Evolutionary conservation across 2,329 filamentous ascomycete genomes (phyloP), one percentile per base, ranked within the genome.

Genomic region (Cadophora luteo-olivacea): DNA sequence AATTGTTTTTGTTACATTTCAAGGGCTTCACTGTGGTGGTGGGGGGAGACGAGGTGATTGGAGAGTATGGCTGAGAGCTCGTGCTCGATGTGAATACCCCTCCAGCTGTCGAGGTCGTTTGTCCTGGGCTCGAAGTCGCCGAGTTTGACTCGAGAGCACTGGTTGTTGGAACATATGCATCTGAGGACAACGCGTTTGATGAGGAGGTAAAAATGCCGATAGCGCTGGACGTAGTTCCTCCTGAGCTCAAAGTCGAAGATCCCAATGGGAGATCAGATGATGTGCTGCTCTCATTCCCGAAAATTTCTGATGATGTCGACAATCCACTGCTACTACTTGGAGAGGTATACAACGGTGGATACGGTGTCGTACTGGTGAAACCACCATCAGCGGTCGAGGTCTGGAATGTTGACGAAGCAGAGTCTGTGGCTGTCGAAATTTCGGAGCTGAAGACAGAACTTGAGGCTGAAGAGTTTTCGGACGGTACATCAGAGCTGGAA

Each of bases 1-100:
- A 76, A 48, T 75, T 76, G 51, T 76, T 68, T 11, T 70, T 72
- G 48, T 74, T 65, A 25, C 75, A 75, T 19, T 72, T 66, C 11
- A 62, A 48, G 8, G 69, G 60, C 25, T 52, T 65, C 19, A 54
- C 62, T 55, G 68, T 66, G 29, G n/a, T 51, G 8, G 49, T 57
- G 4, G 65, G n/a, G 52, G 54, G 25, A 2, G 67, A 32, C 25
- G 63, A 57, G 25, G 68, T 58, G 45, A 68, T 69, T 29, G 66
- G 33, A 6, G 62, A 62, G 22, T 32, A 19, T 38, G 25, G 55
- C 45, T 32, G n/a, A 24, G 61, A 64, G 29, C 48, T 64, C 7
- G 49, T 41, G 33, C 48, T 64, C 22, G 48, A 41, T 22, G 32
- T 54, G 25, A 22, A 19, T n/a, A 54, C 36, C 25, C 36, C 61